Base-by-base conservation (phyloP, 306 rosid genomes). In the Cicer cuneatum region DNA sequence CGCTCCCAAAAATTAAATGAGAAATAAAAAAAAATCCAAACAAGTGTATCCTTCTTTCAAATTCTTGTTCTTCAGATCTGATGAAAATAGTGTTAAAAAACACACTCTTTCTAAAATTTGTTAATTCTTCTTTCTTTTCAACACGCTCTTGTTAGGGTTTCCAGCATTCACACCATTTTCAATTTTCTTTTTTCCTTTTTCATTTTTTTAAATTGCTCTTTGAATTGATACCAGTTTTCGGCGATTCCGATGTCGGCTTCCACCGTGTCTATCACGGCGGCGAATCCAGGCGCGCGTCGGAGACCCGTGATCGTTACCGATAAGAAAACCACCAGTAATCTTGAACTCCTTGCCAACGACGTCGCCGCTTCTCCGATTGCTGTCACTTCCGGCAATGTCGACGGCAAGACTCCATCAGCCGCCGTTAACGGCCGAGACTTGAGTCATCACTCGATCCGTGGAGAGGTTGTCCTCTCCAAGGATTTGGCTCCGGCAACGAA, bases 211-310 rank as follows among this genome's bases (percentile, higher is more conserved):
- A 42, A 43, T 75, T 43, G 13, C 15, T 10, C 6, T 48, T 33
- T 37, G 33, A 69, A 16, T 76, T 64, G 66, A 58, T 66, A 38
- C 19, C 41, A 35, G 69, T 39, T 67, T n/a, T 84, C 29, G 77
- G 21, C 60, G 57, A 72, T 46, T 57, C 83, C 69, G 82, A 95
- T 95, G 99, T 92, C 99, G 77, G 97, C 99, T 78, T 92, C 99
- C 80, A 90, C 97, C 48, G 91, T 90, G 10, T 92, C 99, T 7
- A 89, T 92, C 51, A 87, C 98, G 85, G 96, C 97, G 78, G 89
- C 97, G 63, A 90, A 84, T 78, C 97, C 98, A 77, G 82, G 87
- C 66, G 46, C 90, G 37, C 96, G 99, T 59, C 91, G 98, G 74
- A 85, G 97, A n/a, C 79, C 97, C 0, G 92, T 88, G 2, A 74